Percentiles rank a stretch among this genome's conserved stretches.
These are phyloP conservation scores for Tagetes erecta DNA, from an alignment of 129 eudicot genomes.

Conservation along the genomic window DNA sequence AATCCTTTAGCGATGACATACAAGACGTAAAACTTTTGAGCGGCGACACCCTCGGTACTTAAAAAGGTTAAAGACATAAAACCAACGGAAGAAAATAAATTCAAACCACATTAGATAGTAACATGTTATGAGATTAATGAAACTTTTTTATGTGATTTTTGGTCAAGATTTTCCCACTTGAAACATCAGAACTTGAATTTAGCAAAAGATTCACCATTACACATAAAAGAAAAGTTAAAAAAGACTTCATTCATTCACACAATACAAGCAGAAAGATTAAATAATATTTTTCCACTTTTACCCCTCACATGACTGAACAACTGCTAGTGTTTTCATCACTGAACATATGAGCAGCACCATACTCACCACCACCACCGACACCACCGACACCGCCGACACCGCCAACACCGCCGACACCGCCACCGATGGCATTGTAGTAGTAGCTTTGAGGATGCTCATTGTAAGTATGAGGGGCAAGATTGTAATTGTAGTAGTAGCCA, in stretches of 20 bases:
- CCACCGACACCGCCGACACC: background rate
- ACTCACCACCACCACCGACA: slow-evolving; percentile 30
- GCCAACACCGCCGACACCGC: no score
- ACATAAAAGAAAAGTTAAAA: background rate
- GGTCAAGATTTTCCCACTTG: background rate
- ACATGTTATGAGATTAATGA: no score
- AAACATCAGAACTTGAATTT: slow-evolving; percentile 24
- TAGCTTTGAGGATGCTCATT: slow-evolving; percentile 37
- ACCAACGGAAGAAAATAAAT: background rate
- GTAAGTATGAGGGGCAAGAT: slow-evolving; percentile 44
- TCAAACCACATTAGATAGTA: no score
- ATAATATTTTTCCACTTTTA: slow-evolving; percentile 17
- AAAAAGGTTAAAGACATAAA: no score
- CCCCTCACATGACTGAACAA: slow-evolving; percentile 72
- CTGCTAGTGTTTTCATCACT: slow-evolving; percentile 80
- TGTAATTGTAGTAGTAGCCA: slow-evolving; percentile 63
- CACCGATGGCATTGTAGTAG: slow-evolving; percentile 2
- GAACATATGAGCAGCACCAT: slow-evolving; percentile 49
- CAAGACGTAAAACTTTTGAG: no score
- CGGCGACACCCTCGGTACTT: no score
- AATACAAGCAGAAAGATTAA: slow-evolving; percentile 24
- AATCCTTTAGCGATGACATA: no score
- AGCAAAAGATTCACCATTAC: slow-evolving; percentile 35
- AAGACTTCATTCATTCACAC: slow-evolving; percentile 37
- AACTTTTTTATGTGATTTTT: background rate